Evolutionary conservation across 2,329 filamentous ascomycete genomes (phyloP).

Genomic region (Dothideomycetes sp.): DNA sequence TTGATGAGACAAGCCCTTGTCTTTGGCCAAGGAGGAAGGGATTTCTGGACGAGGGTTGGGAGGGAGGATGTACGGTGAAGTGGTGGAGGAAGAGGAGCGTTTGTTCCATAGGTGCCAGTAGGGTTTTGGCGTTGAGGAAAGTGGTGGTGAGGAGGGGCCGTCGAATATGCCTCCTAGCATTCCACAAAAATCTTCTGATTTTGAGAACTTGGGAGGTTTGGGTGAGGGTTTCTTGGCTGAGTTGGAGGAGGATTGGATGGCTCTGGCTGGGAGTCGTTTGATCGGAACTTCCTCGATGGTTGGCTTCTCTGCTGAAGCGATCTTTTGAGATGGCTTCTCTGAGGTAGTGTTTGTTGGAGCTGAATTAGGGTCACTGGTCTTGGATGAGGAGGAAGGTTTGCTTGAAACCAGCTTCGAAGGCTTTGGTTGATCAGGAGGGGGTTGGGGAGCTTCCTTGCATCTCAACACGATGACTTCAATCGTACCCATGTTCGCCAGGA

Average conservation of each 20-base stretch:
- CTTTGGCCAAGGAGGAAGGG: conserved; percentile 9
- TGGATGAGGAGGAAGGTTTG: conserved; percentile 2
- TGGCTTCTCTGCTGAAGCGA: conserved; percentile 5
- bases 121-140: conserved; percentile 18
- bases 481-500: conserved; percentile 34
- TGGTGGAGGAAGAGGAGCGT: not conserved
- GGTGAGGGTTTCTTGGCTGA: not conserved
- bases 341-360: not conserved
- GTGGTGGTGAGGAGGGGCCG: conserved; percentile 22
- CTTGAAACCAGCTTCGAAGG: conserved; percentile 2
- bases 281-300: not conserved
- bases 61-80: conserved; percentile 21
- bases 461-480: conserved; percentile 42
- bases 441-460: conserved; percentile 26
- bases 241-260: conserved; percentile 7
- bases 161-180: conserved; percentile 27
- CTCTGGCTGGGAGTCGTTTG: not conserved
- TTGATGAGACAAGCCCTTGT: conserved; percentile 22
- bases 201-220: conserved; percentile 6
- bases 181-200: conserved; percentile 16
- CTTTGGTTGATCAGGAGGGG: conserved; percentile 3
- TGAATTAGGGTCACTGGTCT: not conserved
- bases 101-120: conserved; percentile 26
- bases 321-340: conserved; percentile 12
- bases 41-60: conserved; percentile 23